Percentiles rank a stretch among this genome's conserved stretches.
phyloP scores from a whole-genome alignment of 129 eudicot species.

The Tagetes erecta region DNA sequence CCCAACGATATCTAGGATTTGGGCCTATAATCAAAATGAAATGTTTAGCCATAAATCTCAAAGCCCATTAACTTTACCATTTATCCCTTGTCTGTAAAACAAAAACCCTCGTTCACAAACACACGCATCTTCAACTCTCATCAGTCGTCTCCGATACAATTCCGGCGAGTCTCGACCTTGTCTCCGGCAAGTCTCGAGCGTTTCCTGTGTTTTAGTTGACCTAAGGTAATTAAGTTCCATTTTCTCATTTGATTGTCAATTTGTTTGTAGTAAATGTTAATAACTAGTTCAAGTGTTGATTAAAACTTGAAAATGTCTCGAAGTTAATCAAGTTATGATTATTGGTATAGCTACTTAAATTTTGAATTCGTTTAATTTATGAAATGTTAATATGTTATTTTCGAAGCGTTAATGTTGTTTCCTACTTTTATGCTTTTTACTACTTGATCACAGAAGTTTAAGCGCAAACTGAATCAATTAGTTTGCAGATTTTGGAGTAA shows the following conservation, averaged over 20 bases:
- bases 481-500: conserved; percentile 1
- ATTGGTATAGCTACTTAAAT: neutral
- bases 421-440: neutral
- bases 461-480: neutral
- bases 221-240: neutral
- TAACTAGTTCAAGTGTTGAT: neutral
- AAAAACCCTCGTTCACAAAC: conserved; percentile 5
- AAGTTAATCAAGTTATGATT: neutral
- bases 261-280: neutral
- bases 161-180: conserved; percentile 1
- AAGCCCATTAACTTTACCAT: neutral
- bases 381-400: neutral
- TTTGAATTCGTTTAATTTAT: neutral
- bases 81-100: neutral
- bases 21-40: too few species aligned
- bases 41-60: neutral
- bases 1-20: too few species aligned
- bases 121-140: neutral
- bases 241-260: neutral
- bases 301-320: neutral
- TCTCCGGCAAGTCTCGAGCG: neutral
- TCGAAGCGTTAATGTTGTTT: neutral
- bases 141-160: neutral
- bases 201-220: neutral
- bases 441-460: neutral